phyloP scores from a whole-genome alignment of 441 rosid genomes.

The Adansonia gregorii region DNA sequence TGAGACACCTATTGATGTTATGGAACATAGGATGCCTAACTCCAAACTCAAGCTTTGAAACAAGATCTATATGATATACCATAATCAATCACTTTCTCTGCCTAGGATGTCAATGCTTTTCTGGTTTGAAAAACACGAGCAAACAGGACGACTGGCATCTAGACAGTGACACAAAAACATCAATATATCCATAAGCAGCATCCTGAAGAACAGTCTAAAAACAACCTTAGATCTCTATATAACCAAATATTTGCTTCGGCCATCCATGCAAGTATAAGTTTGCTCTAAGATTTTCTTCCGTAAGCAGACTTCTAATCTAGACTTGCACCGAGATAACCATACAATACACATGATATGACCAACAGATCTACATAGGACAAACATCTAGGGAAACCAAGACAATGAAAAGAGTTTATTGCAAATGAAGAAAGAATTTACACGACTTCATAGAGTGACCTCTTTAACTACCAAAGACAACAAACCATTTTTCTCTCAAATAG shows the following conservation, averaged over 20 bases:
- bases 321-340: neutral
- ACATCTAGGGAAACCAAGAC: neutral
- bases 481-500: conserved; percentile 19
- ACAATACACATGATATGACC: neutral
- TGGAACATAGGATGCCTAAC: neutral
- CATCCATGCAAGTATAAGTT: neutral
- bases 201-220: neutral
- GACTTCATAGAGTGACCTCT: neutral
- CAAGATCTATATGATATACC: neutral
- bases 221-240: neutral
- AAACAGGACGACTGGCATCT: neutral
- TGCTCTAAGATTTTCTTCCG: neutral
- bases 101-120: neutral
- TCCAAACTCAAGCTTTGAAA: neutral
- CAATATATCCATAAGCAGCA: conserved; percentile 1
- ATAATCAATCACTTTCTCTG: neutral
- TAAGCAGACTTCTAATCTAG: neutral
- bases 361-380: neutral
- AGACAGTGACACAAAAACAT: neutral
- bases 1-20: neutral
- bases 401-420: conserved; percentile 3
- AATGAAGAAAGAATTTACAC: conserved; percentile 20
- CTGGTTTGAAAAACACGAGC: neutral
- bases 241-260: neutral
- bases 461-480: conserved; percentile 10